Evolutionary conservation across 148 eudicot species (phyloP).

Genomic region (Rhododendron ferrugineum): DNA sequence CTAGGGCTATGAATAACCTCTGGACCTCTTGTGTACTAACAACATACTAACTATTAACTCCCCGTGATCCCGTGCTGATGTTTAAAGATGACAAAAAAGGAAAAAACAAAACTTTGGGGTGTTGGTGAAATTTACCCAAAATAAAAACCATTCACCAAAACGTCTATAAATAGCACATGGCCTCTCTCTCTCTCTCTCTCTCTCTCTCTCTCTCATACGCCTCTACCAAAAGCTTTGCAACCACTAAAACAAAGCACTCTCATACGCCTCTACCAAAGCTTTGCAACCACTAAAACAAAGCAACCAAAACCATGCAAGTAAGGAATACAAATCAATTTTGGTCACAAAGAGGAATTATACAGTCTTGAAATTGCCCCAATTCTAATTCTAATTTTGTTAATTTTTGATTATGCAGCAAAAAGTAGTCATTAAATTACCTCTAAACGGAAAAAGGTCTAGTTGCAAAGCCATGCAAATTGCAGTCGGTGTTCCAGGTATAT

Average conservation of each 20-base stretch:
- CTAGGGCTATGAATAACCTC: too few relatives aligned
- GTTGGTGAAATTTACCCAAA: too few relatives aligned
- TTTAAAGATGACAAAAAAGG: too few relatives aligned
- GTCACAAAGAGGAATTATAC: not conserved
- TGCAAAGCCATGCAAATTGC: not conserved
- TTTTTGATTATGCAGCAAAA: not conserved
- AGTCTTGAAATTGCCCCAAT: not conserved
- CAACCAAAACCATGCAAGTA: not conserved
- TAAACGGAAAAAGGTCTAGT: not conserved
- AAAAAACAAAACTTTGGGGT: too few relatives aligned
- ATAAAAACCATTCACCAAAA: not conserved
- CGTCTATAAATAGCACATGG: not conserved
- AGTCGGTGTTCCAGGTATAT: not conserved
- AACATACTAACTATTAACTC: too few relatives aligned
- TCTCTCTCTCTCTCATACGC: not conserved
- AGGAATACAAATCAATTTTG: not conserved
- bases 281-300: not conserved
- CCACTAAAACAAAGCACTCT: not conserved
- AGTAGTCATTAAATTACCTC: not conserved
- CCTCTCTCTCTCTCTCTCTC: not conserved
- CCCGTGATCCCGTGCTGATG: too few relatives aligned
- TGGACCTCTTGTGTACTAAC: too few relatives aligned
- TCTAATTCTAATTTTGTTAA: not conserved
- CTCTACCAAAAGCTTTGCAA: not conserved
- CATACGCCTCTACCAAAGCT: not conserved